Evolutionary conservation across 306 rosid species (phyloP), one percentile per base, ranked within the genome.

Genomic region (Calophaca sinica): DNA sequence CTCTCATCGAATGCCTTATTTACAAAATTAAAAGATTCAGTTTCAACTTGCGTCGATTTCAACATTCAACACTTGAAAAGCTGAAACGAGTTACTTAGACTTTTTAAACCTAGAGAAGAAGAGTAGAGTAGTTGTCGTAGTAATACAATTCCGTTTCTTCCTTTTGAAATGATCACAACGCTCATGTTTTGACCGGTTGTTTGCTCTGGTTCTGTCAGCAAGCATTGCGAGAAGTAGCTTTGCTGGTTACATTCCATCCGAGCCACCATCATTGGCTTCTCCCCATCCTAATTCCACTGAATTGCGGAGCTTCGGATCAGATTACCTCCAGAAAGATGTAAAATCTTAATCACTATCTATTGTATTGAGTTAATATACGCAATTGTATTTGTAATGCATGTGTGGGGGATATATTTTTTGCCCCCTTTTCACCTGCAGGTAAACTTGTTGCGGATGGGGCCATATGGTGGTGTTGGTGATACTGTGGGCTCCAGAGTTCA

Each of bases 241-340:
- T 79, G 70, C 93, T 28, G 87, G 85, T 36, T 83, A 82, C 72
- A 45, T 84, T 50, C 82, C 90, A 44, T 69, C 93, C 2, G 91
- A 84, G 51, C 70, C 85, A 35, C 83, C 86, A 35, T 42, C 83
- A 6, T 28, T 82, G 79, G 68, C 74, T 7, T 81, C 89, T 61
- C 66, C 84, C 46, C 79, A 45, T 55, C 66, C 74, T 61, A 75
- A 75, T 46, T 65, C 81, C 0, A 51, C 85, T 14, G 89, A 80
- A 33, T 71, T 77, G 51, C 80, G 75, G 44, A 74, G 67, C 48
- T 55, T 33, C 39, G 81, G 86, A 78, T 79, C 90, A 14, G 84
- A 82, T 86, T 86, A 77, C 71, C 41, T 78, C 12, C 86, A 55
- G 6, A 87, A 68, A 79, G 84, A 86, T 60, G 91, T 89, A 86